These are phyloP conservation scores for Gynandropsis gynandra DNA, from an alignment of 345 rosid species.

Conservation along the genomic window DNA sequence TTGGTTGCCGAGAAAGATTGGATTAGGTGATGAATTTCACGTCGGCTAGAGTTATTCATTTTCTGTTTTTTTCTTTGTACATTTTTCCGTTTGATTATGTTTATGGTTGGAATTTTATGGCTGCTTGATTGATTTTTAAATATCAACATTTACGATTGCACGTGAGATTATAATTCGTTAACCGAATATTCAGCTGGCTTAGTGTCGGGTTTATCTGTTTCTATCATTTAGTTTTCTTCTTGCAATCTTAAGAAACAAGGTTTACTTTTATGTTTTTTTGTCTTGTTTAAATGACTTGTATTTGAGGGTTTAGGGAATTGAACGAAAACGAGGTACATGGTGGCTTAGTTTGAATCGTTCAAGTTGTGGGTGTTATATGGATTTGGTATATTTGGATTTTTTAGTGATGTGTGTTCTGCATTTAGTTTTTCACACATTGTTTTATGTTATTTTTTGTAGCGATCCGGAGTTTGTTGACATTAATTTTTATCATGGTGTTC, in stretches of 20 bases:
- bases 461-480: too few species aligned
- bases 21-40: background rate
- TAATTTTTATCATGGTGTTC: too few species aligned
- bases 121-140: conserved; percentile 3
- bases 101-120: background rate
- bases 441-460: too few species aligned
- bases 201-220: conserved; percentile 15
- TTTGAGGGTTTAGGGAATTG: conserved; percentile 3
- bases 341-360: too few species aligned
- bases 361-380: conserved; percentile 1
- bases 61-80: conserved; percentile 6
- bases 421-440: too few species aligned
- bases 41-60: background rate
- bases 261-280: conserved; percentile 17
- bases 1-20: conserved; percentile 11
- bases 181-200: conserved; percentile 19
- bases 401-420: too few species aligned
- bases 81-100: background rate
- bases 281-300: conserved; percentile 11
- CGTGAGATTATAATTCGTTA: background rate
- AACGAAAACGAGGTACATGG: background rate
- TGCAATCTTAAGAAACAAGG: conserved; percentile 30
- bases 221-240: conserved; percentile 20
- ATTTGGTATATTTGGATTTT: too few species aligned
- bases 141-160: background rate